These are phyloP conservation scores for Macrolepiota albuminosa DNA, from an alignment of 768 basidiomycete genomes.

Conservation along the genomic window DNA sequence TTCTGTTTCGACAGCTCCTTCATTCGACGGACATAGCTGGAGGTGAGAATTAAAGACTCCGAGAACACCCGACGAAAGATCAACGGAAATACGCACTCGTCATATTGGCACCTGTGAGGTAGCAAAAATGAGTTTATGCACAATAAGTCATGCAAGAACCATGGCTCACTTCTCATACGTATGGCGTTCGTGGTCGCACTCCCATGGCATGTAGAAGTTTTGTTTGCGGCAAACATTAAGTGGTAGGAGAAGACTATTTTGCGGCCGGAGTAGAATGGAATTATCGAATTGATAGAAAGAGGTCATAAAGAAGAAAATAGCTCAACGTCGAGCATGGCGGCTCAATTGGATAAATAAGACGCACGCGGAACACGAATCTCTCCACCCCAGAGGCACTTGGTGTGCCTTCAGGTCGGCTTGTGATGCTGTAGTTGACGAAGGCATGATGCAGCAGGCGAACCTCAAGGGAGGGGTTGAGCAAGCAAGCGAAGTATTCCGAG, in stretches of 20 bases:
- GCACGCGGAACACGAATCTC: constrained; percentile 89
- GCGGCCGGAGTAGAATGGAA: not conserved
- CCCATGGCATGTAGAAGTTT: constrained; percentile 82
- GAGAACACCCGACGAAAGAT: constrained; percentile 3
- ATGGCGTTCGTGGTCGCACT: constrained; percentile 86
- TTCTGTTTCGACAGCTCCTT: constrained; percentile 77
- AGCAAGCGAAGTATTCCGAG: not conserved
- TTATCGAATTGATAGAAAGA: not conserved
- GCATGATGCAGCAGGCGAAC: constrained; percentile 36
- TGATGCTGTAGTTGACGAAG: constrained; percentile 74
- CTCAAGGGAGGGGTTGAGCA: not conserved
- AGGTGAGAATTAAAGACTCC: constrained; percentile 5
- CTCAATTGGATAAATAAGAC: constrained; percentile 26
- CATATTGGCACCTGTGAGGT: constrained; percentile 78
- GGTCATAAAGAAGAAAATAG: not conserved
- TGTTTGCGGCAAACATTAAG: constrained; percentile 83
- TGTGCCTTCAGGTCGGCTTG: constrained; percentile 76
- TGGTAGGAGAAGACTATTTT: constrained; percentile 77
- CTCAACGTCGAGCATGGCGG: constrained; percentile 4
- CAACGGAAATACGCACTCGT: constrained; percentile 63
- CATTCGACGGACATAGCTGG: constrained; percentile 85
- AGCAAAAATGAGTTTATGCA: not conserved
- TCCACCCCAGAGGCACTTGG: constrained; percentile 75
- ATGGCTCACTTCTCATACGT: constrained; percentile 74
- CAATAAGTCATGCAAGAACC: not conserved